phyloP scores from a whole-genome alignment of 2,329 filamentous ascomycete genomes.

The Exophiala spinifera region DNA sequence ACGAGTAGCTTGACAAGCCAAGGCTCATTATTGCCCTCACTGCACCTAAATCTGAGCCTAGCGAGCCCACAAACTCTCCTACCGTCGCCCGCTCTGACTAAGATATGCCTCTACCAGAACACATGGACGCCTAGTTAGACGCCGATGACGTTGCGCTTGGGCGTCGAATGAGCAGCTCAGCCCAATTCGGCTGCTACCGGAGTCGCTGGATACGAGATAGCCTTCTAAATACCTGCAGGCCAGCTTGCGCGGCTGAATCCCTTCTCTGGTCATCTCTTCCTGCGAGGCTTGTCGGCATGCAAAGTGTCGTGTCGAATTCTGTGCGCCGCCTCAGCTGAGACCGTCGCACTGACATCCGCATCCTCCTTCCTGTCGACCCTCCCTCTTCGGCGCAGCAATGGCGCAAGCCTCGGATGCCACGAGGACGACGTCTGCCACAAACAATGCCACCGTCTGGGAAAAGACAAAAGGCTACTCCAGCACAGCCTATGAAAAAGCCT shows the following conservation, averaged over 20 bases:
- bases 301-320: no score
- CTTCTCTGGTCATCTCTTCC: background rate
- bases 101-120: conserved; percentile 12
- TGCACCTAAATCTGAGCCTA: background rate
- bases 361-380: background rate
- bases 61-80: background rate
- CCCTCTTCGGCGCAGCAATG: conserved; percentile 7
- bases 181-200: conserved; percentile 20
- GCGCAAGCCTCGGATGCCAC: conserved; percentile 9
- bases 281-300: conserved; percentile 1
- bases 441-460: conserved; percentile 49
- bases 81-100: conserved; percentile 11
- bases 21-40: background rate
- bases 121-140: background rate
- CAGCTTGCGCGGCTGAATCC: conserved; percentile 6
- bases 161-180: background rate
- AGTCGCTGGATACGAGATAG: background rate
- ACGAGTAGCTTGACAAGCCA: no score
- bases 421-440: conserved; percentile 7
- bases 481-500: conserved; percentile 40
- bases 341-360: background rate
- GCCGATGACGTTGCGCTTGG: conserved; percentile 14
- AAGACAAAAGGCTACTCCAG: conserved; percentile 49
- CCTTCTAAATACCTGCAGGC: background rate
- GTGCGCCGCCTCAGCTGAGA: background rate